Evolutionary conservation across 192 early-diverging fungal genomes (phyloP).

Genomic region (Rhizophagus sp.): DNA sequence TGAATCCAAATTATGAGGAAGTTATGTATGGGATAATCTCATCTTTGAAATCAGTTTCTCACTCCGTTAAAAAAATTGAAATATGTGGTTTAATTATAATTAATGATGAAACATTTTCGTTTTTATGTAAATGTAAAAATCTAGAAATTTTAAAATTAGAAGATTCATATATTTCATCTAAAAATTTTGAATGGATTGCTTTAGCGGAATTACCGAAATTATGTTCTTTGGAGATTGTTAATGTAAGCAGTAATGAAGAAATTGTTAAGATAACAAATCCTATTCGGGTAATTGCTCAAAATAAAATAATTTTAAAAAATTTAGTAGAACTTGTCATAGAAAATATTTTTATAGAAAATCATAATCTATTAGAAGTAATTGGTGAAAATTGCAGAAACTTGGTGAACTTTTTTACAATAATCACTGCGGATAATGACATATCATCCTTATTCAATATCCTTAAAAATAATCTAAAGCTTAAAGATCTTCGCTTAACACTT

Average conservation of each 20-base stretch:
- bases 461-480: too few relatives aligned
- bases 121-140: neutral
- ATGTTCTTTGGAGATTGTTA: neutral
- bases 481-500: too few relatives aligned
- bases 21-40: neutral
- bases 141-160: neutral
- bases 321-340: neutral
- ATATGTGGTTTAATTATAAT: neutral
- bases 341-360: too few relatives aligned
- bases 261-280: neutral
- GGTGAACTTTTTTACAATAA: too few relatives aligned
- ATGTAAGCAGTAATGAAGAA: neutral
- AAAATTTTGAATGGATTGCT: neutral
- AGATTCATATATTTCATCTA: neutral
- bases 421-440: too few relatives aligned
- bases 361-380: too few relatives aligned
- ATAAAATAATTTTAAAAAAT: neutral
- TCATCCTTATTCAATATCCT: too few relatives aligned
- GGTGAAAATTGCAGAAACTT: too few relatives aligned
- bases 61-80: neutral
- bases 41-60: neutral
- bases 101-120: neutral
- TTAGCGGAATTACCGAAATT: neutral
- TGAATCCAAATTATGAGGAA: neutral
- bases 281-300: neutral